Evolutionary conservation across 2,329 filamentous ascomycete genomes (phyloP), one percentile per base, ranked within the genome.

Genomic region (Claviceps paspali): DNA sequence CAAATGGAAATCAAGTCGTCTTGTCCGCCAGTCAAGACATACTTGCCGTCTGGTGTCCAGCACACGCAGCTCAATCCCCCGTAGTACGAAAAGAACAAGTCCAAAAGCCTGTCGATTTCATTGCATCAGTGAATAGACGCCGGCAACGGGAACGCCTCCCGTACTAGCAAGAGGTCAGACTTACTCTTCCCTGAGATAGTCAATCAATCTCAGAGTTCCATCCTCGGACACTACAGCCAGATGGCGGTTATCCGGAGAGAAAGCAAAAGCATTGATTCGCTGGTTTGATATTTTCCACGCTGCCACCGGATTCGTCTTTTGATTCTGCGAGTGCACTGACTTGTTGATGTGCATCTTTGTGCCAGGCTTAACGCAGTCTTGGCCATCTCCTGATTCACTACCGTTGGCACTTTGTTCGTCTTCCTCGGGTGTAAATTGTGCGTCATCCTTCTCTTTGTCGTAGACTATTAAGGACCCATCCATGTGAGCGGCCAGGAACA

Each of bases 1-100:
- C 91, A 98, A 47, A 98, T 95, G 1, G 86, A 92, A 10, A 98
- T 82, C 8, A 96, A 65, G 54, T 98, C 91, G 55, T 98, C 91
- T 59, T 96, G 88, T 4, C 91, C 87, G 36, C 91, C 91, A 0
- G 91, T 95, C 14, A 98, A 67, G 36, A 98, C 78, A 56, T 96
- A 98, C 54, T 92, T 88, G 36, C 86, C 87, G 52, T 98, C 91
- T 8, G 91, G 91, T 6, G 88, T 95, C 91, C 91, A 98, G 60
- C 85, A 93, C 2, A 95, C 86, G 52, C 86, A 94, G 31, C 82
- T 82, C 43, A 98, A 69, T 3, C 85, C 88, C 33, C 91, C 91
- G 50, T 95, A 98, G 62, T 95, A 98, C 38, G 84, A 84, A 49
- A 80, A 76, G 57, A 84, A 95, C 31, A 94, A 65, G 50, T 88